phyloP scores from a whole-genome alignment of 163 green algal genomes.

The Volvox carteri region DNA sequence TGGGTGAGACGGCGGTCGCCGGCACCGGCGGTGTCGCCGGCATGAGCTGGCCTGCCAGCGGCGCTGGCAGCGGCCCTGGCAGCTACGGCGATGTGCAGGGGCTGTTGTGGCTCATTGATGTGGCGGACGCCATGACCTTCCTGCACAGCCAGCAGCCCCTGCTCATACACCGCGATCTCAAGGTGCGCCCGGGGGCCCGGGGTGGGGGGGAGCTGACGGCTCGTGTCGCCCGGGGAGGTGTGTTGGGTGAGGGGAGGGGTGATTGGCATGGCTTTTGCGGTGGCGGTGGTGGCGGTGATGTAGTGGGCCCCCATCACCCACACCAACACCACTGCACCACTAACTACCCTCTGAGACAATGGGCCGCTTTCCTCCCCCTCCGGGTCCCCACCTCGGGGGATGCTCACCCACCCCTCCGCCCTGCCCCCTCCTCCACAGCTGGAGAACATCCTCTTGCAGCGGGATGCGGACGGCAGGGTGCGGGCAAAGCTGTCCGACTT shows the following conservation, averaged over 20 bases:
- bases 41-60: too few relatives aligned
- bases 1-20: too few relatives aligned
- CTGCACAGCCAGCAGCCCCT: conserved; percentile 43
- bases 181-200: conserved; percentile 3
- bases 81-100: conserved; percentile 40
- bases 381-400: too few relatives aligned
- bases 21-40: too few relatives aligned
- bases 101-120: conserved; percentile 35
- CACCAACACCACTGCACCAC: background rate
- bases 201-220: too few relatives aligned
- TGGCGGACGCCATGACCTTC: conserved; percentile 30
- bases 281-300: background rate
- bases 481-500: conserved; percentile 50
- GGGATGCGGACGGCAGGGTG: conserved; percentile 20
- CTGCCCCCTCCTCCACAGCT: background rate
- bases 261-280: too few relatives aligned
- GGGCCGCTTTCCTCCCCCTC: too few relatives aligned
- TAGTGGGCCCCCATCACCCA: background rate
- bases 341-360: too few relatives aligned
- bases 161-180: conserved; percentile 51
- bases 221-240: too few relatives aligned
- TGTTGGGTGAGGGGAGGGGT: too few relatives aligned
- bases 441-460: conserved; percentile 44
- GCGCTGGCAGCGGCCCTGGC: background rate
- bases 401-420: background rate